Conservation (phyloP, 306 rosid species). For the Quercus variabilis region DNA sequence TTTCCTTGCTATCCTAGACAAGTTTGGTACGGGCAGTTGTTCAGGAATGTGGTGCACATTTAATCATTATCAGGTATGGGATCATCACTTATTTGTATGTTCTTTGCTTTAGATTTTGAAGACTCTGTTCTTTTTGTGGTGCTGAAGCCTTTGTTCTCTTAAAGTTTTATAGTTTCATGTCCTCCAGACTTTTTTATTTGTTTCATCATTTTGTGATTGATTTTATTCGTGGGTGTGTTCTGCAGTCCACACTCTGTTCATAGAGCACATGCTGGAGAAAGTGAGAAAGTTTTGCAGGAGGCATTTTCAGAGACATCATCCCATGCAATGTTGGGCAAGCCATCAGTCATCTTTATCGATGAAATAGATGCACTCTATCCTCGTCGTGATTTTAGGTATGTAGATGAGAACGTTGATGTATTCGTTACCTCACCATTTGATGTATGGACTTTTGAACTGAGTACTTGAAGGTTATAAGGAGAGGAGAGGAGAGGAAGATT, state of each 20-base stretch:
- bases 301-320: slow-evolving; percentile 76
- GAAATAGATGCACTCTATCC: slow-evolving; percentile 91
- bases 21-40: slow-evolving; percentile 88
- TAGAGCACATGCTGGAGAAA: slow-evolving; percentile 74
- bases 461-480: background rate
- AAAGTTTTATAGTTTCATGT: background rate
- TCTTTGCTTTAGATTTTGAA: background rate
- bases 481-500: background rate
- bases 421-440: background rate
- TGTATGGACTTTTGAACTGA: background rate
- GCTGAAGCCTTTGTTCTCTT: background rate
- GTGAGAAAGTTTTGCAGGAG: slow-evolving; percentile 72
- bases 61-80: slow-evolving; percentile 61
- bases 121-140: background rate
- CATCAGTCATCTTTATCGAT: slow-evolving; percentile 76
- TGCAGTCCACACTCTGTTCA: slow-evolving; percentile 77
- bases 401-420: slow-evolving; percentile 2
- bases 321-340: slow-evolving; percentile 51
- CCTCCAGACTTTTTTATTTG: background rate
- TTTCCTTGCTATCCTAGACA: slow-evolving; percentile 41
- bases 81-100: background rate
- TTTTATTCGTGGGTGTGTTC: slow-evolving; percentile 19
- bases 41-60: slow-evolving; percentile 74
- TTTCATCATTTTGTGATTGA: slow-evolving; percentile 1
- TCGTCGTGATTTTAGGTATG: slow-evolving; percentile 74